These are phyloP conservation scores for Sclerotinia trifoliorum DNA, from an alignment of 2,329 filamentous ascomycete genomes.

Conservation along the genomic window DNA sequence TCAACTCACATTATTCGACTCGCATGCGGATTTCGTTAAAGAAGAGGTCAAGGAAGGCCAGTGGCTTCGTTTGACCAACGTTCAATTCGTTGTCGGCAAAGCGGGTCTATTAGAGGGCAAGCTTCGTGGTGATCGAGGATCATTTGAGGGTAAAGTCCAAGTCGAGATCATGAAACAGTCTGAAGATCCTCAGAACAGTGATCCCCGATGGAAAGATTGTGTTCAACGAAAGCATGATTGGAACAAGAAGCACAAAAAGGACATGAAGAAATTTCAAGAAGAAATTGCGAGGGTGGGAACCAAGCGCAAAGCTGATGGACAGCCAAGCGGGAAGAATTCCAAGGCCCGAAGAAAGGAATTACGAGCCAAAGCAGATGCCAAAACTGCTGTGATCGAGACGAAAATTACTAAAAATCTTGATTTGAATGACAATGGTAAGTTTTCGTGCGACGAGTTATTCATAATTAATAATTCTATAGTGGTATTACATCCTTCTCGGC, in stretches of 20 bases:
- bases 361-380: conserved; percentile 37
- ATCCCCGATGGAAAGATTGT: conserved; percentile 55
- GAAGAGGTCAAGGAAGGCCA: conserved; percentile 55
- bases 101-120: conserved; percentile 65
- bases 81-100: conserved; percentile 63
- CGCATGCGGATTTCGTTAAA: conserved; percentile 61
- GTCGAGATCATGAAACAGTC: conserved; percentile 51
- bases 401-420: conserved; percentile 24
- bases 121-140: conserved; percentile 59
- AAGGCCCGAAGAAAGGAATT: conserved; percentile 36
- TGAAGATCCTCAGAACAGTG: conserved; percentile 45
- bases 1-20: conserved; percentile 68
- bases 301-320: conserved; percentile 33
- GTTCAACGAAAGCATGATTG: conserved; percentile 66
- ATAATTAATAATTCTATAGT: conserved; percentile 16
- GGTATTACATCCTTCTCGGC: neutral
- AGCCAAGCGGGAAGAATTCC: conserved; percentile 25
- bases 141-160: conserved; percentile 52
- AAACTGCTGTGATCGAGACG: conserved; percentile 32
- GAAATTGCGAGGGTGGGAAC: conserved; percentile 41
- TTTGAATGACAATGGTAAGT: conserved; percentile 42
- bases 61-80: conserved; percentile 68
- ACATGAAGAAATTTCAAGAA: conserved; percentile 42
- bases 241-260: conserved; percentile 43
- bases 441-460: neutral